Evolutionary conservation across 306 rosid species (phyloP), one percentile per base, ranked within the genome.

Genomic region (Trifolium repens): DNA sequence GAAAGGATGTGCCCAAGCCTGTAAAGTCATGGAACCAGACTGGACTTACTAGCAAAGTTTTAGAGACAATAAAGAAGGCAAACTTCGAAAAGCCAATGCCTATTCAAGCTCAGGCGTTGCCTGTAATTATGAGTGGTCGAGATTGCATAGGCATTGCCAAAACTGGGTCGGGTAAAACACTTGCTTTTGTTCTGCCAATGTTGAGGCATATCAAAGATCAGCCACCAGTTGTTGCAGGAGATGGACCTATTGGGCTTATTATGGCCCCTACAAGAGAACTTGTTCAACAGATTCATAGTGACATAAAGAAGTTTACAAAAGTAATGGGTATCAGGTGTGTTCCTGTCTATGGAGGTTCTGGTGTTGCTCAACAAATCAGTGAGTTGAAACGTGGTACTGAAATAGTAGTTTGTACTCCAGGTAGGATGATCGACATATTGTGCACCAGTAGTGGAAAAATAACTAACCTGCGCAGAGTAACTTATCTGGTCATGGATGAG

Each of bases 191-290:
- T 57, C 88, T 93, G 69, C 98, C 98, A 59, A 91, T 93, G 98
- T 79, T 93, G 88, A 89, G 98, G 88, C 98, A 93, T 83, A 91
- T 93, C 81, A 93, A 93, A 90, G 98, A 93, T 87, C 98, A 93
- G 87, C 93, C 89, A 9, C 91, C 91, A 27, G 96, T 93, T 72
- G 89, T 87, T 69, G 87, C 97, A 1, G 98, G 98, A 57, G 97
- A 93, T 78, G 98, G 96, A 17, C 98, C 98, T 30, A 87, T 93
- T 68, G 98, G 97, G 67, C 97, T 93, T 60, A 80, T 93, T 70
- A 91, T 93, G 98, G 98, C 97, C 53, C 98, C 97, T 61, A 93
- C 96, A 37, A 84, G 98, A 84, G 97, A 93, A 86, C 91, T 93
- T 85, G 98, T 93, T 52, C 98, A 93, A 81, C 97, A 91, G 87